These are phyloP conservation scores for Backusella tarrabulga DNA, from an alignment of 192 early-diverging fungal species.

Conservation along the genomic window DNA sequence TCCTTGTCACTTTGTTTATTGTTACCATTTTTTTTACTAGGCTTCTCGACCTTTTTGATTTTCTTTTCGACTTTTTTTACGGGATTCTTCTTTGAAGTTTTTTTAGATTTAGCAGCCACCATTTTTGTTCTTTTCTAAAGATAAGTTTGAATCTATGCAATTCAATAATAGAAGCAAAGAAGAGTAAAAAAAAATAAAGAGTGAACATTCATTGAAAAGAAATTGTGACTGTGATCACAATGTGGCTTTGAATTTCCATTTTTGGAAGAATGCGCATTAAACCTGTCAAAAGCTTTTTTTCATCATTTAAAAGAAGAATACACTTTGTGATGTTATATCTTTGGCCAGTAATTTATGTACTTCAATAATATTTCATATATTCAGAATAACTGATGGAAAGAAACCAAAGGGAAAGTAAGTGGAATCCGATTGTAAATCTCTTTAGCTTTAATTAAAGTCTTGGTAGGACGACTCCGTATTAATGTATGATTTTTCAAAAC, in stretches of 20 bases:
- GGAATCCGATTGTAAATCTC: background rate
- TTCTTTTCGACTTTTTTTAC: background rate
- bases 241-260: background rate
- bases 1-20: background rate
- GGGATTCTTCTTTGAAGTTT: background rate
- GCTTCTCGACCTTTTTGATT: background rate
- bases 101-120: background rate
- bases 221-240: background rate
- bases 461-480: background rate
- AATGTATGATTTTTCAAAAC: background rate
- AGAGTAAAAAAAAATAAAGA: background rate
- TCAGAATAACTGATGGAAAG: no score
- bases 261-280: background rate
- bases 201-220: background rate
- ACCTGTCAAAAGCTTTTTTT: background rate
- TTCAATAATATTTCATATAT: no score
- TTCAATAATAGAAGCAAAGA: background rate
- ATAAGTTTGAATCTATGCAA: background rate
- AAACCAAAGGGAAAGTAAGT: background rate
- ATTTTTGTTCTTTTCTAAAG: background rate
- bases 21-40: background rate
- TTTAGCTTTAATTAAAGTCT: background rate
- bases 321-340: no score
- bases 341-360: no score
- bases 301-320: no score